A percentile compares a stretch with the other conserved stretches of the same genome.
Evolutionary conservation across 768 basidiomycete genomes (phyloP).

Genomic region (Neoboletus subvelutipes): DNA sequence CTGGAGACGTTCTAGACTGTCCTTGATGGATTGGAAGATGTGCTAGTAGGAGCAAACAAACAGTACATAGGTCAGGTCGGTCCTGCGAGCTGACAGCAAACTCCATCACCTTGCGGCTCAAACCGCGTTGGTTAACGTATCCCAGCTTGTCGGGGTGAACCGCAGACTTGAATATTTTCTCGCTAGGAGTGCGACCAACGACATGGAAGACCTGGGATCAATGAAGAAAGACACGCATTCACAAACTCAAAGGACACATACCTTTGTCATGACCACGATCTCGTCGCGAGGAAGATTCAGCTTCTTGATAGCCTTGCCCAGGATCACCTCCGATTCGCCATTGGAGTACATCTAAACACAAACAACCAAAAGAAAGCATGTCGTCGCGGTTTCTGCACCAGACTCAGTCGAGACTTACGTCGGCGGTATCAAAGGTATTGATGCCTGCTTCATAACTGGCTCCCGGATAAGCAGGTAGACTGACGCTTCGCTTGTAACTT

Average conservation of each 20-base stretch:
- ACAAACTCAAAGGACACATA: neutral
- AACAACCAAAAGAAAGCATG: neutral
- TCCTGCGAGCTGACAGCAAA: conserved; percentile 35
- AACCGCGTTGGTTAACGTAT: conserved; percentile 1
- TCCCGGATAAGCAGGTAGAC: neutral
- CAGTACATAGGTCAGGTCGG: neutral
- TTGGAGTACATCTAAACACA: conserved; percentile 1
- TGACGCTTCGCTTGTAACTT: neutral
- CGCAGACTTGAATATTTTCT: conserved; percentile 1
- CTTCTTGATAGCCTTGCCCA: conserved; percentile 1
- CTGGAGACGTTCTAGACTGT: conserved; percentile 1
- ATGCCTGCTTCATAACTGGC: conserved; percentile 1
- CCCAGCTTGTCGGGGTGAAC: conserved; percentile 1
- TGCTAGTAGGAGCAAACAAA: neutral
- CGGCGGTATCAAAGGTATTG: conserved; percentile 2
- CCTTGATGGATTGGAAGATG: conserved; percentile 2
- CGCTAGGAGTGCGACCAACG: conserved; percentile 1
- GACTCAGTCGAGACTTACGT: neutral
- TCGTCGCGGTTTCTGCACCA: neutral
- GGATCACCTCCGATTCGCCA: conserved; percentile 1
- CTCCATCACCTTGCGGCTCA: conserved; percentile 19
- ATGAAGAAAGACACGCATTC: neutral
- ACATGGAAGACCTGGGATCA: neutral
- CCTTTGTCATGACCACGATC: conserved; percentile 3
- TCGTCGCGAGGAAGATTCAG: conserved; percentile 1